Percentiles rank a stretch among this genome's conserved stretches.
These are phyloP conservation scores for Trypanosomatidae sp. DNA, from an alignment of 208 protist genomes.

Conservation along the genomic window DNA sequence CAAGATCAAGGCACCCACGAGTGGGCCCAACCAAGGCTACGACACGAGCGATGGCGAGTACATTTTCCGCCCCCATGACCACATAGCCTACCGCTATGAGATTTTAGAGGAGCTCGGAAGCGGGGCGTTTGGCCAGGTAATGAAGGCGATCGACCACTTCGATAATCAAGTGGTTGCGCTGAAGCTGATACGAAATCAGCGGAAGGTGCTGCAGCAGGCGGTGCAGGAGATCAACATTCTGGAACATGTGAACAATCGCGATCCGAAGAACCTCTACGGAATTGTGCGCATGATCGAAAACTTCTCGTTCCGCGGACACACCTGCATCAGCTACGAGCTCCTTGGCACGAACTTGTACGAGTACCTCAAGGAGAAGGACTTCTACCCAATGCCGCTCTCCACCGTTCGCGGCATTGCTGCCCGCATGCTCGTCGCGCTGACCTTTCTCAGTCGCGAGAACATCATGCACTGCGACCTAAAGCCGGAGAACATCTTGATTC, in stretches of 20 bases:
- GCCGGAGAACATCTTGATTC: slow-evolving; percentile 96
- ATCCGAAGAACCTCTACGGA: slow-evolving; percentile 63
- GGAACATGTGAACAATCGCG: slow-evolving; percentile 56
- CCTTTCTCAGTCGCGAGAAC: slow-evolving; percentile 74
- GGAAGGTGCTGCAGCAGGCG: slow-evolving; percentile 65
- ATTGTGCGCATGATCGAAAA: slow-evolving; percentile 74
- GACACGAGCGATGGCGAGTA: slow-evolving; percentile 96
- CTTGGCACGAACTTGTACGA: slow-evolving; percentile 78
- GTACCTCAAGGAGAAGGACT: slow-evolving; percentile 66
- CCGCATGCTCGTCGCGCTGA: slow-evolving; percentile 69
- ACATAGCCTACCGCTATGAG: slow-evolving; percentile 94
- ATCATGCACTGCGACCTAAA: slow-evolving; percentile 97
- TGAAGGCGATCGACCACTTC: slow-evolving; percentile 72
- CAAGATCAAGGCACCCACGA: slow-evolving; percentile 58
- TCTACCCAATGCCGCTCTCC: slow-evolving; percentile 85
- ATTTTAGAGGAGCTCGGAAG: slow-evolving; percentile 68
- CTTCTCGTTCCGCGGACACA: slow-evolving; percentile 71
- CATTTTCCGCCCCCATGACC: slow-evolving; percentile 82
- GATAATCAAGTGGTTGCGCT: slow-evolving; percentile 54
- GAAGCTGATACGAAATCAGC: slow-evolving; percentile 83
- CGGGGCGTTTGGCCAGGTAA: slow-evolving; percentile 88
- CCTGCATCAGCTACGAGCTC: slow-evolving; percentile 81
- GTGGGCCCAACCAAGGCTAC: no score
- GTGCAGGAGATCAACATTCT: slow-evolving; percentile 83
- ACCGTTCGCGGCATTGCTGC: slow-evolving; percentile 58